Evolutionary conservation across 306 rosid genomes (phyloP).

Genomic region (Medicago lupulina): DNA sequence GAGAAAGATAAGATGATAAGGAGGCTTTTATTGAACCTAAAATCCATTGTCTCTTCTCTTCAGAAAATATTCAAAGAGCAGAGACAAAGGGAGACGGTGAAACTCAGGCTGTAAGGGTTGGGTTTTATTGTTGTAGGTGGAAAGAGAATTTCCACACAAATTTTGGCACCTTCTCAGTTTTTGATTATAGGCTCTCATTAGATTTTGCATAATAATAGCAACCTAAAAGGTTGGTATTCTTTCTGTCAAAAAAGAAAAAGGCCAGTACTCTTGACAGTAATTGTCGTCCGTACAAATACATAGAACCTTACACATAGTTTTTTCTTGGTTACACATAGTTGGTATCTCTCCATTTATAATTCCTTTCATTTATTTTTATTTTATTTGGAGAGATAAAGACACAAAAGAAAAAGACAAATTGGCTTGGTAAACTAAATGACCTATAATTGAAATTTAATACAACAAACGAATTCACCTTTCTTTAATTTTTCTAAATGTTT

Average conservation of each 20-base stretch:
- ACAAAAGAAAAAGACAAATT: neutral
- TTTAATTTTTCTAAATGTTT: neutral
- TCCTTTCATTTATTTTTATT: too few species aligned
- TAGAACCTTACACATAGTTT: neutral
- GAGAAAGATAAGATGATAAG: constrained; percentile 41
- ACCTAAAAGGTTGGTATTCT: neutral
- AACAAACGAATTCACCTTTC: neutral
- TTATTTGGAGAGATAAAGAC: too few species aligned
- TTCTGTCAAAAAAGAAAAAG: neutral
- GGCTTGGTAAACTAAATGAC: neutral
- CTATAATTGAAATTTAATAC: neutral
- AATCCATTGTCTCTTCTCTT: constrained; percentile 44
- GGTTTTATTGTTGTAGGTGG: neutral
- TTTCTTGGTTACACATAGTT: too few species aligned
- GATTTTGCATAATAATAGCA: constrained; percentile 9
- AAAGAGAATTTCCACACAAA: neutral
- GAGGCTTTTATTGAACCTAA: constrained; percentile 21
- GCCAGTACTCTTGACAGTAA: neutral
- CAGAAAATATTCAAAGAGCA: neutral
- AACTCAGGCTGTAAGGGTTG: neutral
- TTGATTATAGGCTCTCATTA: constrained; percentile 14
- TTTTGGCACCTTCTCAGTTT: constrained; percentile 11
- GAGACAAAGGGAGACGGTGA: constrained; percentile 11
- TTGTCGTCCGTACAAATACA: constrained; percentile 3
- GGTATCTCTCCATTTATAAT: too few species aligned